Evolutionary conservation across 352 stramenopile species (phyloP), one percentile per base, ranked within the genome.

Genomic region (Globisporangium middletonii): DNA sequence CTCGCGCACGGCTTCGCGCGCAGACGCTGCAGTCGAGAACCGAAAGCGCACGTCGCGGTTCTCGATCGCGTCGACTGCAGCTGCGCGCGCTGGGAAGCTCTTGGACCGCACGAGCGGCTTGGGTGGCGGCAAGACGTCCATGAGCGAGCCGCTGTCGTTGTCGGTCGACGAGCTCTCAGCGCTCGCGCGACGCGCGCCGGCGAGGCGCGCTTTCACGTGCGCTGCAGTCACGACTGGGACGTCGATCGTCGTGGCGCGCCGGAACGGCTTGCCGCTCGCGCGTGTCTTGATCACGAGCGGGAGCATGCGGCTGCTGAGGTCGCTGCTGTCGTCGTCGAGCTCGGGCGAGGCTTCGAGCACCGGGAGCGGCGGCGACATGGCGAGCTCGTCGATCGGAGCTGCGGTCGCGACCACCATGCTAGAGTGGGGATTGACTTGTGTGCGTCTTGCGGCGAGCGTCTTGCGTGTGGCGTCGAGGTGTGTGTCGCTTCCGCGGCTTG

Each of bases 1-100:
- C 63, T 89, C 75, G 28, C 81, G 78, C 53, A 89, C 78, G 11
- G 69, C 74, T 33, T 87, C 81, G 18, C 78, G 79, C 42, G 65
- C 77, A 4, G 73, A 84, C 47, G 68, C 69, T 1, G 77, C 71
- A 1, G 79, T 85, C 6, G 75, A 83, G 61, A 84, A 86, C 8
- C 67, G 72, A 60, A 91, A 88, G 42, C 73, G 69, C 51, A 83
- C 71, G 41, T 83, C 69, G 13, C 73, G 69, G 13, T 75, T 72
- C 50, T 79, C 65, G 33, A 89, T 89, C 12, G 78, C 81, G 47
- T 87, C 64, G 12, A 88, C 55, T 0, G 75, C 78, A 0, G 77
- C 77, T 4, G 71, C 71, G 35, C 76, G 76, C 52, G 79, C 72
- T 27, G 75, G 74, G 50, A 71, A 82, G 67, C 77, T 88, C 63